Evolutionary conservation across 1,139 yeast species (phyloP), one percentile per base, ranked within the genome.

Genomic region (Kluyveromyces sp.): DNA sequence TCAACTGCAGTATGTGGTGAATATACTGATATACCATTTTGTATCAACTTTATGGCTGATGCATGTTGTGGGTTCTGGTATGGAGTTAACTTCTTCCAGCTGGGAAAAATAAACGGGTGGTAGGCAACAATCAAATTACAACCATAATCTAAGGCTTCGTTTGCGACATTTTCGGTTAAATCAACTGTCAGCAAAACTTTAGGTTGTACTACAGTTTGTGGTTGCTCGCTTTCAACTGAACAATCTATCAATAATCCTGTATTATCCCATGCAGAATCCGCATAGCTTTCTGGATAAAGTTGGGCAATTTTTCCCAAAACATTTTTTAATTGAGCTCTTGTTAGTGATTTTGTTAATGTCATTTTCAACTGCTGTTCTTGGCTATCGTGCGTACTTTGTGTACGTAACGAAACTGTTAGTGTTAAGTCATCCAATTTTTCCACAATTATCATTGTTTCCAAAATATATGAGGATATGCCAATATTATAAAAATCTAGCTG

Each of bases 1-100:
- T 94, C 98, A 2, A 92, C 85, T 0, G 97, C 92, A 0, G 98
- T 90, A 61, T 94, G 99, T 21, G 98, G 98, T 45, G 84, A 85
- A 63, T 92, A 92, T 1, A 94, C 98, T 48, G 90, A 79, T 51
- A 92, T 77, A 21, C 86, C 86, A 49, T 81, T 75, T 52, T 81
- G 80, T 46, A 89, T 83, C 55, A 94, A 72, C 49, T 76, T 76
- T 37, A 92, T 64, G 45, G 92, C 71, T 4, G 95, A 84, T 32
- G 68, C 69, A 60, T 92, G 97, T 63, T 92, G 97, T 0, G 96
- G 82, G 56, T 87, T 88, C 1, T 53, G 45, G 4, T 65, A 59
- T 2, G 75, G 70, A 1, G 81, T 75, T 48, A 94, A 76, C n/a
- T 81, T 70, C 64, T 90, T 94, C 64, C 94, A 75, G 0, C 96